Conservation (phyloP, 352 stramenopile genomes). For the Phytopythium helicoides region DNA sequence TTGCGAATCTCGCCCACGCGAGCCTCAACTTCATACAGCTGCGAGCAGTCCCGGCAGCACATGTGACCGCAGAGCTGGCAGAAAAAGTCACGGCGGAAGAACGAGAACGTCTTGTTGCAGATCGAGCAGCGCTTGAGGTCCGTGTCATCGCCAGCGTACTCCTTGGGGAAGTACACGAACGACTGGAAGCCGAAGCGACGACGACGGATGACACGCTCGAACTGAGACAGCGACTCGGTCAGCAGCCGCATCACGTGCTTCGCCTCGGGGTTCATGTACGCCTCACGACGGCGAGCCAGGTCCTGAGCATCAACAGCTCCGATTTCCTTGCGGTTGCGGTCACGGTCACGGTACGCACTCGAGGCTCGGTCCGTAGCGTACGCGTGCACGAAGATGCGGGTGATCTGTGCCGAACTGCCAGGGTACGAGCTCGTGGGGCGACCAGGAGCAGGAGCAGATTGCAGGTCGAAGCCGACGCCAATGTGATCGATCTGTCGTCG, state of each 20-base stretch:
- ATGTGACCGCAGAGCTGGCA: slow-evolving; percentile 59
- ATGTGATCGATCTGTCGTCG: slow-evolving; percentile 59
- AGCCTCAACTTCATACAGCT: slow-evolving; percentile 50
- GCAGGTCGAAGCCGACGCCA: slow-evolving; percentile 55
- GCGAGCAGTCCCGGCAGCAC: slow-evolving; percentile 51
- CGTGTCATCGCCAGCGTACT: slow-evolving; percentile 7
- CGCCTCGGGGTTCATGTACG: slow-evolving; percentile 59
- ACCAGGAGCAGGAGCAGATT: slow-evolving; percentile 13
- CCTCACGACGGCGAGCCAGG: slow-evolving; percentile 30
- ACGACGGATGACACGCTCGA: slow-evolving; percentile 69
- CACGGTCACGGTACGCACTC: slow-evolving; percentile 22
- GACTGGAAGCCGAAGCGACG: slow-evolving; percentile 66
- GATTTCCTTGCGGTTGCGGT: slow-evolving; percentile 21
- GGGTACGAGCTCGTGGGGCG: slow-evolving; percentile 9
- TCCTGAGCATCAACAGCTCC: slow-evolving; percentile 22
- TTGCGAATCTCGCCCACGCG: slow-evolving; percentile 39
- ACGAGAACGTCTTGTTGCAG: slow-evolving; percentile 38
- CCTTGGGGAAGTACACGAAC: slow-evolving; percentile 39
- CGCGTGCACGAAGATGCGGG: slow-evolving; percentile 44
- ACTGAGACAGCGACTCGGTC: slow-evolving; percentile 45
- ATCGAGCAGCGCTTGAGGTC: slow-evolving; percentile 25
- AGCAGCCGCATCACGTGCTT: slow-evolving; percentile 56
- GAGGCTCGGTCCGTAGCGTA: slow-evolving; percentile 48
- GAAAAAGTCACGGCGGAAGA: slow-evolving; percentile 45
- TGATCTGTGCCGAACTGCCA: slow-evolving; percentile 31